Evolutionary conservation across 1,284 basidiomycete species (phyloP), one percentile per base, ranked within the genome.

Genomic region (Phlebopus sp.): DNA sequence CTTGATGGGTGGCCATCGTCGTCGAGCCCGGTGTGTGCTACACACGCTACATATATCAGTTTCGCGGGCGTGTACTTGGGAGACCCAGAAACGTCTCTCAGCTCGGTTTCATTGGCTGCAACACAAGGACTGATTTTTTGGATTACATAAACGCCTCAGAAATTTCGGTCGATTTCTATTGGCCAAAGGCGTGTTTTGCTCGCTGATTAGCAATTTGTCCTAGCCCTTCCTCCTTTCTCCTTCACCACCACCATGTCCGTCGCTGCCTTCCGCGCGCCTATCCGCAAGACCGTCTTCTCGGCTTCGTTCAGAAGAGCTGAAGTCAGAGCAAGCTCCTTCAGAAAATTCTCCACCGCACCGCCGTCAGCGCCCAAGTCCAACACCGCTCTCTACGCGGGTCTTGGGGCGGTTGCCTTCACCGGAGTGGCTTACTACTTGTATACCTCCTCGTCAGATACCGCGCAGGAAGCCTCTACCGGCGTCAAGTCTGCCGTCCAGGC

Each of bases 401-500:
- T 86, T 19, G 84, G 78, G 59, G 76, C 71, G 46, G 68, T 68
- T 29, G 74, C 70, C 15, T 67, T 69, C 14, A 81, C 76, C 52
- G 72, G 75, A 44, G 69, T 71, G 27, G 79, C 75, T 3, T 82
- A 77, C 65, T 89, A 79, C 60, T 59, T 78, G 48, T 79, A 75
- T 67, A 63, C 66, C 35, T 69, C 68, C 25, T 60, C 69, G 14
- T 67, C 71, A 30, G 78, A 81, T 49, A 64, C 75, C 21, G 73
- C 73, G 25, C 75, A 76, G 57, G 71, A 76, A 59, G 71, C 78
- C 19, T 71, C 66, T 15, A 78, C 79, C 10, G 72, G 75, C 0
- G 67, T 74, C 42, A 85, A 83, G 64, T 79, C 81, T 25, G 80
- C 76, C 37, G 68, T 71, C 2, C 84, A 86, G 66, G 62, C 72